Base-by-base conservation (phyloP, 2,329 filamentous ascomycete species). In the Furcasterigmium sp. region DNA sequence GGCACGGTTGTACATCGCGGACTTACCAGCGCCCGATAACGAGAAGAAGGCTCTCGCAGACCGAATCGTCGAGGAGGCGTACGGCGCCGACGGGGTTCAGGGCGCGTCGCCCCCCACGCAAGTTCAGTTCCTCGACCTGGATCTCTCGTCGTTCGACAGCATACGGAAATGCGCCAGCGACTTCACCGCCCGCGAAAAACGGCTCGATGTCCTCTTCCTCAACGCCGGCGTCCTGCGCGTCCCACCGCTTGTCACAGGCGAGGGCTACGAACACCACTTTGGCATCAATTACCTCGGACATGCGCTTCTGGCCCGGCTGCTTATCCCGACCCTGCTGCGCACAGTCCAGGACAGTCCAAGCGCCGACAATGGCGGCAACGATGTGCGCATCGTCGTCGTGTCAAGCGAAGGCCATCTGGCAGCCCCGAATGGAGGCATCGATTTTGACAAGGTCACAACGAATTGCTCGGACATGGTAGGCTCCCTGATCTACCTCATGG, bases 261-360 rank as follows among this genome's bases (percentile, higher is more conserved):
- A 75, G n/a, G 70, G 70, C 10, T 75, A 72, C 43, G 73, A 76
- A 48, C 47, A 67, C 9, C 65, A 73, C 45, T 72, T 75, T 44
- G 69, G 64, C 3, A 69, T 63, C 4, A 76, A 76, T 43, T 67
- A 75, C 51, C 48, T 75, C 23, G 70, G 70, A 9, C 70, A 73
- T 41, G 67, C 70, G 3, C 59, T 69, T 3, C 57, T 76, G 8
- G 60, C 62, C 8, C 61, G 63, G 40, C 55, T 65, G 3, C 51
- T 73, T 2, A 26, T 58, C 6, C 60, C 59, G 2, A 6, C 53
- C 2, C 46, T 64, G 39, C 37, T 51, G 5, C 51, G 49, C 37
- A 63, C 62, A 1, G 56, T 55, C 5, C 37, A 40, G 8, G 37
- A 18, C 20, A 14, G 36, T 14, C 37, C 47, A 14, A n/a, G n/a